A percentile compares a stretch with the other conserved stretches of the same genome.
phyloP scores from a whole-genome alignment of 305 asterid genomes.

The Petunia hybrid region DNA sequence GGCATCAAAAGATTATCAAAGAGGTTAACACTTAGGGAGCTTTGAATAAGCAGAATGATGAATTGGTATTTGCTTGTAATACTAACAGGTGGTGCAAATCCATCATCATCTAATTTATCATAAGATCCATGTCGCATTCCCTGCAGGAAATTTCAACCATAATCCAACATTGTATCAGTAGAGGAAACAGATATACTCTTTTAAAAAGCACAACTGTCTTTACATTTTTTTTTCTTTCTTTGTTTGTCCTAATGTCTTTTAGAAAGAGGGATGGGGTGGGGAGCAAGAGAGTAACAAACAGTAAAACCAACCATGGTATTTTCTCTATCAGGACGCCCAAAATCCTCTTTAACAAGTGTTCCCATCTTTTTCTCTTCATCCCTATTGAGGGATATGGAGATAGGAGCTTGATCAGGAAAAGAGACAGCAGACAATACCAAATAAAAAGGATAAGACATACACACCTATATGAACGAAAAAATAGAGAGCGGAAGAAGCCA shows the following conservation, averaged over 20 bases:
- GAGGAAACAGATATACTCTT: constrained; percentile 5
- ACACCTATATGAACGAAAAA: constrained; percentile 42
- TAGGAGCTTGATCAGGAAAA: not conserved
- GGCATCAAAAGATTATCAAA: constrained; percentile 6
- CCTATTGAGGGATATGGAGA: constrained; percentile 12
- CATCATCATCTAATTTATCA: constrained; percentile 43
- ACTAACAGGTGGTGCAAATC: constrained; percentile 47
- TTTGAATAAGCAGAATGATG: not conserved
- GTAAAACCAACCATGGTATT: constrained; percentile 40
- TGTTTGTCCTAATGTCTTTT: not conserved
- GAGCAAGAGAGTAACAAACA: not conserved
- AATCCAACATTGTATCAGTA: constrained; percentile 18
- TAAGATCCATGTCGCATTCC: constrained; percentile 46
- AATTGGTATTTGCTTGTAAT: not conserved
- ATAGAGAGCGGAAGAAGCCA: constrained; percentile 45
- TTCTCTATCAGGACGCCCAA: constrained; percentile 41
- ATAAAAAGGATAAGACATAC: not conserved
- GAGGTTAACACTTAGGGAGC: not conserved
- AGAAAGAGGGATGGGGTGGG: not conserved
- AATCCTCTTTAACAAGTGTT: constrained; percentile 45
- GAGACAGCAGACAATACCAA: not conserved
- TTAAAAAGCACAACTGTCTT: not conserved
- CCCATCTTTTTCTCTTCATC: constrained; percentile 50
- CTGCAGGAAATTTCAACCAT: constrained; percentile 26
- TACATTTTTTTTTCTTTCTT: not conserved